phyloP scores from a whole-genome alignment of 106 monocot species.

The Iris macrosiphon region DNA sequence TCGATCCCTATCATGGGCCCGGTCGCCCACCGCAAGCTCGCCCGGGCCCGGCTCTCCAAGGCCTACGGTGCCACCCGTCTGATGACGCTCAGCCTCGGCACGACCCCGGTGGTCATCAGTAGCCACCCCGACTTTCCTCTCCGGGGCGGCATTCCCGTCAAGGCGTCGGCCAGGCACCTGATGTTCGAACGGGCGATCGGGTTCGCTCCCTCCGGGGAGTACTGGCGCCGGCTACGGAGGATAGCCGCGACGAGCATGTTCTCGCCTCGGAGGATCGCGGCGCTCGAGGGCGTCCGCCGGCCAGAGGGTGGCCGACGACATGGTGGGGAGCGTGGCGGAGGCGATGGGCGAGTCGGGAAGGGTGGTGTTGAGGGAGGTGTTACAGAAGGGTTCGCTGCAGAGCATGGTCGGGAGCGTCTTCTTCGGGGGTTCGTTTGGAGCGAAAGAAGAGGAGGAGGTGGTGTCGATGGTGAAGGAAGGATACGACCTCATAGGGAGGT shows the following conservation, averaged over 20 bases:
- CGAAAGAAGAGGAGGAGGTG: too few relatives aligned
- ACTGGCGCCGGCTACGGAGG: slow-evolving; percentile 62
- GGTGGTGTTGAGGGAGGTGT: too few relatives aligned
- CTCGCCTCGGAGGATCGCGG: slow-evolving; percentile 32
- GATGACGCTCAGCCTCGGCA: slow-evolving; percentile 56
- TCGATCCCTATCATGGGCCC: slow-evolving; percentile 39
- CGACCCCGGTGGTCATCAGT: slow-evolving; percentile 36
- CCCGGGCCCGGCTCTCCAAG: slow-evolving; percentile 20
- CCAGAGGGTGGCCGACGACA: slow-evolving; percentile 11
- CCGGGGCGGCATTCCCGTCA: slow-evolving; percentile 48
- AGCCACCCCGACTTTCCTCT: slow-evolving; percentile 39
- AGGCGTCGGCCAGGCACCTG: slow-evolving; percentile 31
- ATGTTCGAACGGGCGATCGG: slow-evolving; percentile 73
- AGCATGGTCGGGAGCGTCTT: too few relatives aligned
- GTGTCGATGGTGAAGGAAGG: too few relatives aligned
- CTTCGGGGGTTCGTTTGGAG: too few relatives aligned
- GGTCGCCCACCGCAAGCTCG: slow-evolving; percentile 50
- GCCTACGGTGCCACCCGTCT: slow-evolving; percentile 26
- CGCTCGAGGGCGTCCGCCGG: slow-evolving; percentile 22
- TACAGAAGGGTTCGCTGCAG: too few relatives aligned
- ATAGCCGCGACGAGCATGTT: slow-evolving; percentile 37
- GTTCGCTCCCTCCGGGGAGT: slow-evolving; percentile 48
- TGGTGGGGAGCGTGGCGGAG: slow-evolving; percentile 13
- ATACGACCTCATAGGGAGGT: too few relatives aligned
- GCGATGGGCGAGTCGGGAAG: slow-evolving; percentile 26